Conservation (phyloP, 2,329 filamentous ascomycete genomes). For the Alternaria sp. region DNA sequence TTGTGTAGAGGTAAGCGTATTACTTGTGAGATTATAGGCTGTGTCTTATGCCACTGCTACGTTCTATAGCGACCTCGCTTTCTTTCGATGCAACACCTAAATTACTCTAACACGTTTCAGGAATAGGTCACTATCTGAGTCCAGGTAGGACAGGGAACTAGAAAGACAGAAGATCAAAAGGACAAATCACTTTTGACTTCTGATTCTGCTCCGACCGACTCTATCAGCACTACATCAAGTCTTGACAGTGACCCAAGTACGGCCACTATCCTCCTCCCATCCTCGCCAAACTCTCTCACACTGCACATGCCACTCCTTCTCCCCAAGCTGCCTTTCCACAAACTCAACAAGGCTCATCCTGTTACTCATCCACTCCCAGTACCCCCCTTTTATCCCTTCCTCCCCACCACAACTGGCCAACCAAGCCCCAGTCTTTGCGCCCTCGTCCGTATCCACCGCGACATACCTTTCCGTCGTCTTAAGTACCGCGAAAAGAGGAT, state of each 20-base stretch:
- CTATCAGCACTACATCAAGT: background rate
- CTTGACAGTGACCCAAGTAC: background rate
- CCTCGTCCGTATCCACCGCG: slow-evolving; percentile 16
- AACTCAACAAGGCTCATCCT: slow-evolving; percentile 16
- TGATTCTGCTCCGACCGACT: background rate
- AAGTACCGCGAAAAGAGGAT: slow-evolving; percentile 17
- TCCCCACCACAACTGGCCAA: slow-evolving; percentile 12
- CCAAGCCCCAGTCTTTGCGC: slow-evolving; percentile 21
- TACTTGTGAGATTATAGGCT: background rate
- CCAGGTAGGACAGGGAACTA: background rate
- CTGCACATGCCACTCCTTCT: background rate
- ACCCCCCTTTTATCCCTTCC: slow-evolving; percentile 4
- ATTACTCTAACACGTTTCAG: background rate
- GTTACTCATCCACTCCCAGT: slow-evolving; percentile 16
- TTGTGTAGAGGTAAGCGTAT: background rate
- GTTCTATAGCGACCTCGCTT: background rate
- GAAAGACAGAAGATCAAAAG: background rate
- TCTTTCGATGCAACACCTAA: background rate
- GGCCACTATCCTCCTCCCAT: slow-evolving; percentile 18
- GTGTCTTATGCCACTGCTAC: background rate
- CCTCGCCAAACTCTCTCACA: slow-evolving; percentile 4
- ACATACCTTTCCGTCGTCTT: slow-evolving; percentile 12
- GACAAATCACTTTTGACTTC: background rate
- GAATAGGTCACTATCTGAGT: too few species aligned
- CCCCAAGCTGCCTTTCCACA: slow-evolving; percentile 3